Evolutionary conservation across 441 rosid species (phyloP), one percentile per base, ranked within the genome.

Genomic region (Isatis lusitanica): DNA sequence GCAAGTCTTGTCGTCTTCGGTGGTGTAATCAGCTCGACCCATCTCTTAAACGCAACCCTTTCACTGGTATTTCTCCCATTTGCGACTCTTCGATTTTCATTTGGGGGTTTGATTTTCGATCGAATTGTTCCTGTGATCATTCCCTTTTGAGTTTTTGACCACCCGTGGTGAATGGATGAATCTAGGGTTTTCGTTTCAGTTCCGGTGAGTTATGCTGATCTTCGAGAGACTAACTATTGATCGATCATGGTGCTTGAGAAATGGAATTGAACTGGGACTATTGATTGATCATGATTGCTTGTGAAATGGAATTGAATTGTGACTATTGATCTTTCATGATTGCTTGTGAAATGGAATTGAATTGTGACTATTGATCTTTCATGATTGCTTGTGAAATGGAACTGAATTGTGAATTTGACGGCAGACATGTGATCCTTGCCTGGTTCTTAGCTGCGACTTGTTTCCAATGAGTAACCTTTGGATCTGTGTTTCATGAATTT

Each of bases 1-100:
- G 97, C 17, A 91, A 89, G 83, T 91, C 96, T 28, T 93, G 97
- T 77, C 92, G 97, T 50, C 91, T 89, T 66, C 85, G 97, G 13
- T 93, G 98, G 98, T 93, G 96, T 82, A 93, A 93, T 74, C 98
- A 91, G 91, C 91, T 93, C 47, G 88, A 90, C 75, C 96, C 94
- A 3, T 63, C 88, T 50, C 86, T 92, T 56, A 88, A 86, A 80
- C 90, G 91, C 74, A 85, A 86, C 76, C 90, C 98, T 7, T 92
- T 92, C 59, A 79, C 90, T 52, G 89, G 92, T 89, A 82, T 12
- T 40, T 18, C 5, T 26, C 12, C 8, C 15, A 40, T 16, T 4
- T 0, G 7, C 1, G 0, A 7, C 17, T 44, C 15, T 36, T 73
- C 12, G 13, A 21, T 69, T 50, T 26, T 43, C 10, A 17, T 57